Evolutionary conservation across 2,329 filamentous ascomycete genomes (phyloP).

Genomic region (Ilyonectria mors-panacis): DNA sequence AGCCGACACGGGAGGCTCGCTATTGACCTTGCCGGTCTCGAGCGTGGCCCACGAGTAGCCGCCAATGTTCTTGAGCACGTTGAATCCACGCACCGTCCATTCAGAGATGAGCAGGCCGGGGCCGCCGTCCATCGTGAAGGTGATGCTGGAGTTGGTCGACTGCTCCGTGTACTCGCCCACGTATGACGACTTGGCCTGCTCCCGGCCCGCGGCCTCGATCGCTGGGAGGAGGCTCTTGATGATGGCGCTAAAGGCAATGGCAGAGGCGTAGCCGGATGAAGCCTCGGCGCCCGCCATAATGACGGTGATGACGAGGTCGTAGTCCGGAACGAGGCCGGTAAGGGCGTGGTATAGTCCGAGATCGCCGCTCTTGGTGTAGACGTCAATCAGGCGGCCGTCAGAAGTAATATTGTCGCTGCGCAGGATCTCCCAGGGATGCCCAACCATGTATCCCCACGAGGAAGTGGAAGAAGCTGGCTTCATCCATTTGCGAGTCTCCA

Average conservation of each 20-base stretch:
- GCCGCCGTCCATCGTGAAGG: constrained; percentile 55
- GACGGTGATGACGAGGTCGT: constrained; percentile 59
- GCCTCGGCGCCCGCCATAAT: constrained; percentile 54
- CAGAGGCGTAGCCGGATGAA: constrained; percentile 30
- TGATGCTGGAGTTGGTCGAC: constrained; percentile 57
- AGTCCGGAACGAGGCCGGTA: constrained; percentile 62
- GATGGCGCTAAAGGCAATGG: constrained; percentile 48
- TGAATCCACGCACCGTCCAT: constrained; percentile 59
- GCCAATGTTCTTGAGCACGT: constrained; percentile 55
- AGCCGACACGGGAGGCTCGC: constrained; percentile 39
- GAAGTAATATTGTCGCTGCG: constrained; percentile 54
- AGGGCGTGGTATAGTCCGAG: constrained; percentile 58
- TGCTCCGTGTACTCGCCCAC: constrained; percentile 57
- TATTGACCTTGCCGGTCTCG: constrained; percentile 24
- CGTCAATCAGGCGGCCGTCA: constrained; percentile 59
- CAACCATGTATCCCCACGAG: constrained; percentile 56
- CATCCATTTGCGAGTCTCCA: constrained; percentile 61
- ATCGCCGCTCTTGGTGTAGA: constrained; percentile 64
- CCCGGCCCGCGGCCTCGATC: constrained; percentile 59
- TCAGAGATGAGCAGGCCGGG: constrained; percentile 57
- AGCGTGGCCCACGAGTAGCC: constrained; percentile 43
- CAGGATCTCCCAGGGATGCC: constrained; percentile 64
- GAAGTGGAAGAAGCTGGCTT: constrained; percentile 59
- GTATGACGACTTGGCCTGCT: constrained; percentile 51
- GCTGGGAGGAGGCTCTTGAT: constrained; percentile 56